phyloP scores from a whole-genome alignment of 768 basidiomycete species.

The Lentinula boryana region DNA sequence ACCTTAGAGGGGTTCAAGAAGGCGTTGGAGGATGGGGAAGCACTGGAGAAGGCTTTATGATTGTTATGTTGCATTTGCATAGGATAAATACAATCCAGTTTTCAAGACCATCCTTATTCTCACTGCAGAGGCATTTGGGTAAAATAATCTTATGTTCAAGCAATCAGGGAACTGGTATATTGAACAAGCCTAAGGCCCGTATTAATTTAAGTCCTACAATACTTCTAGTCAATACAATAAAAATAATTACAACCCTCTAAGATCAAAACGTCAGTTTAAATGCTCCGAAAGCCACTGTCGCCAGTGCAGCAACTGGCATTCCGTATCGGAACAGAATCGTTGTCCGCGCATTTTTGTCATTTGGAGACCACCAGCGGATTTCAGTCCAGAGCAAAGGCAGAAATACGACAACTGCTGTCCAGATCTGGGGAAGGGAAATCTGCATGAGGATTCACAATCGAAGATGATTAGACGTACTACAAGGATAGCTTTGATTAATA shows the following conservation, averaged over 20 bases:
- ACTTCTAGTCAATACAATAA: neutral
- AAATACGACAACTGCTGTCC: constrained; percentile 87
- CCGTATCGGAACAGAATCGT: neutral
- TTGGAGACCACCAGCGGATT: constrained; percentile 50
- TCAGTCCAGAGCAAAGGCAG: constrained; percentile 87
- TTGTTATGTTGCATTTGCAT: neutral
- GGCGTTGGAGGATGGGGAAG: constrained; percentile 46
- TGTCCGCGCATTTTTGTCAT: neutral
- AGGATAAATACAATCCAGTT: neutral
- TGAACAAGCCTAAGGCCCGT: neutral
- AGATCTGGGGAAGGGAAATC: constrained; percentile 55
- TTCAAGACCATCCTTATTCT: neutral
- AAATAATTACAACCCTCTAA: neutral
- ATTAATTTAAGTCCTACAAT: neutral
- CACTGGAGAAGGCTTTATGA: neutral
- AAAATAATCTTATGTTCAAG: too few relatives aligned
- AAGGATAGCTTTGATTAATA: constrained; percentile 53
- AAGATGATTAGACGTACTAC: constrained; percentile 51
- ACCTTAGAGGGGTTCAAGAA: constrained; percentile 72
- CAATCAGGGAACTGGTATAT: too few relatives aligned
- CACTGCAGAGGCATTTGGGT: too few relatives aligned
- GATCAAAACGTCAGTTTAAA: neutral
- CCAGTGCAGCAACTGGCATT: constrained; percentile 3
- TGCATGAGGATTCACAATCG: neutral
- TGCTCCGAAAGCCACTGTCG: neutral